Evolutionary conservation across 495 filamentous ascomycete genomes (phyloP), one percentile per base, ranked within the genome.

Genomic region (Talaromyces wortmannii): DNA sequence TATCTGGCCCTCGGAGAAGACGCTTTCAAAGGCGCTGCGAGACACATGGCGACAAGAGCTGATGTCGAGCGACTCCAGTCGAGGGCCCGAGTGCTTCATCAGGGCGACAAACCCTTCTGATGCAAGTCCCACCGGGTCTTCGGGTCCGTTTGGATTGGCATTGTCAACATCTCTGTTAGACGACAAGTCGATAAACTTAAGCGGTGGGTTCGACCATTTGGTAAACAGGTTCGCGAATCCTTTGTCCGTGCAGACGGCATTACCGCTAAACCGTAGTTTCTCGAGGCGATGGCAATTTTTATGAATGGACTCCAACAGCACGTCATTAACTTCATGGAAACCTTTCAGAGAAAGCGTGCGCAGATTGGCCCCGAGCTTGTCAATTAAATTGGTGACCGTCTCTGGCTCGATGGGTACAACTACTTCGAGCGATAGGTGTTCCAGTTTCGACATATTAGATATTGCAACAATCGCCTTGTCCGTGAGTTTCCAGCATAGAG

Each of bases 221-320:
- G 66, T 78, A 68, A 97, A 96, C n/a, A 96, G 80, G 0, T 70
- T 67, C 23, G 68, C 72, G 60, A 87, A 89, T 7, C 77, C 88
- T 8, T 78, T 78, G 63, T 96, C 90, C 0, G 87, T 90, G 62
- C 84, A 83, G n/a, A 71, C 58, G 47, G 87, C 78, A 68, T 89
- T 92, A 51, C 85, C 80, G 0, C 85, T 84, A 60, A 97, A 80
- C 30, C 90, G 85, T 10, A 97, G 75, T 61, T 96, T 96, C 29
- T 57, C 55, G 16, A 97, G 77, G n/a, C 65, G 62, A 15, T 68
- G 73, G 69, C 91, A 95, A 45, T 81, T 74, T 13, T 77, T 69
- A 66, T 89, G 86, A 50, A 96, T 83, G 4, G 75, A 70, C 30
- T 81, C 73, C 4, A 91, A 77, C 4, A 90, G 68, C 18, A 64